phyloP scores from a whole-genome alignment of 192 early-diverging fungal species.

The Podila epicladia region DNA sequence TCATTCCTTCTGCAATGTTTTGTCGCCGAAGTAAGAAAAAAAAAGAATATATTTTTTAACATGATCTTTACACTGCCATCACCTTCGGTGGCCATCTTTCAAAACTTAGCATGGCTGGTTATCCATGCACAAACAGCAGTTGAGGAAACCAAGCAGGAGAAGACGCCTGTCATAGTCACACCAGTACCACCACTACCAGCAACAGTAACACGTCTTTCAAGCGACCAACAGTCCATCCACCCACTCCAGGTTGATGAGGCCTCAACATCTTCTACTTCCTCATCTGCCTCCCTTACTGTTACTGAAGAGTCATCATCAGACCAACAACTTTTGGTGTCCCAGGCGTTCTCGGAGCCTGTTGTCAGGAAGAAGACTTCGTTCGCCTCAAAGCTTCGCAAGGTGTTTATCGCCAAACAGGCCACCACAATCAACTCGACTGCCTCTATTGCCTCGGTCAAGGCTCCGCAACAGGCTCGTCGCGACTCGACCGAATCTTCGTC shows the following conservation, averaged over 20 bases:
- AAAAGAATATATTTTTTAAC: no score
- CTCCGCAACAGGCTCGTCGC: neutral
- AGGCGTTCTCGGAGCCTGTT: neutral
- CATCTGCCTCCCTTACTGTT: neutral
- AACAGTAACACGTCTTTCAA: slow-evolving; percentile 10
- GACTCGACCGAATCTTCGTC: neutral
- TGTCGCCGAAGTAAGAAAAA: no score
- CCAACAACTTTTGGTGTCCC: neutral
- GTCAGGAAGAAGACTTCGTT: slow-evolving; percentile 37
- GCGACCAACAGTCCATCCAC: slow-evolving; percentile 40
- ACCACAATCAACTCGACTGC: neutral
- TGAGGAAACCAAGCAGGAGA: neutral
- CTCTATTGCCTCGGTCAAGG: neutral
- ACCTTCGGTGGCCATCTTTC: neutral
- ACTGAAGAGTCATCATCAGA: neutral
- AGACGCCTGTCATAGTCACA: neutral
- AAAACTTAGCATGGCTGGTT: neutral
- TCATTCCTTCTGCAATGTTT: no score
- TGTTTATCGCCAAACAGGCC: slow-evolving; percentile 15
- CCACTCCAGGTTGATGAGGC: slow-evolving; percentile 18
- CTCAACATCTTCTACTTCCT: neutral
- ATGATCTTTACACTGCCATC: neutral
- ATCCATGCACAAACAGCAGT: neutral
- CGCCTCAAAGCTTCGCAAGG: slow-evolving; percentile 35
- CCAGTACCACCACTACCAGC: neutral